phyloP scores from a whole-genome alignment of 2,329 filamentous ascomycete genomes.

The Pseudocercospora pini-densiflorae region DNA sequence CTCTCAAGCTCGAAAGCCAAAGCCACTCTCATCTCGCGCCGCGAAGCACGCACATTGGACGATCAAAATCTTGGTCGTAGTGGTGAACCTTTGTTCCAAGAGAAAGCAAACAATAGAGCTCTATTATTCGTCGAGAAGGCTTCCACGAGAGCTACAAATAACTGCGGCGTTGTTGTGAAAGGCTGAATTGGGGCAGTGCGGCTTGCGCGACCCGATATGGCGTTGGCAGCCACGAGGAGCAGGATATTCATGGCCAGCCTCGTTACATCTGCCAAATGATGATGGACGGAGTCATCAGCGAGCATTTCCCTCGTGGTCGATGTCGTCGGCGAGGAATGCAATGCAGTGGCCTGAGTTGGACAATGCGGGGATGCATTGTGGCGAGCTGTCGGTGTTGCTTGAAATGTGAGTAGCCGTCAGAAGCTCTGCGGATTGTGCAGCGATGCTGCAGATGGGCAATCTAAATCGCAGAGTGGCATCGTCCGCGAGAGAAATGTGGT shows the following conservation, averaged over 20 bases:
- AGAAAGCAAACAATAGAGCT: background rate
- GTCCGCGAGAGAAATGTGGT: background rate
- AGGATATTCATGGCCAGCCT: constrained; percentile 1
- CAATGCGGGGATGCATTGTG: background rate
- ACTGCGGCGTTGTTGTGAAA: background rate
- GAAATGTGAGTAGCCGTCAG: background rate
- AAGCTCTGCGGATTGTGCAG: background rate
- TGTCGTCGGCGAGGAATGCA: background rate
- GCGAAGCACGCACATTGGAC: background rate
- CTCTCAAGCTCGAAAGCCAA: background rate
- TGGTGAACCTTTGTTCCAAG: background rate
- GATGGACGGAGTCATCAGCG: background rate
- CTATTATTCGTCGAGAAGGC: background rate
- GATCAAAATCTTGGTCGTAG: background rate
- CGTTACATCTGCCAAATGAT: background rate
- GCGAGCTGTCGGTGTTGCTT: background rate
- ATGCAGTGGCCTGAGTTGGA: background rate
- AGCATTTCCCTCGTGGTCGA: background rate
- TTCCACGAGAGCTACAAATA: background rate
- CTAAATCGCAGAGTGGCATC: background rate
- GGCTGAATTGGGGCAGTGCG: constrained; percentile 2
- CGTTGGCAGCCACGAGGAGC: background rate
- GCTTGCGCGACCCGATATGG: background rate
- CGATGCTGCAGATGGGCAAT: background rate
- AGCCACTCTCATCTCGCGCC: constrained; percentile 1